Percentiles rank a stretch among this genome's conserved stretches.
Conservation (phyloP, 1,284 basidiomycete species). For the Tranzscheliella williamsii region DNA sequence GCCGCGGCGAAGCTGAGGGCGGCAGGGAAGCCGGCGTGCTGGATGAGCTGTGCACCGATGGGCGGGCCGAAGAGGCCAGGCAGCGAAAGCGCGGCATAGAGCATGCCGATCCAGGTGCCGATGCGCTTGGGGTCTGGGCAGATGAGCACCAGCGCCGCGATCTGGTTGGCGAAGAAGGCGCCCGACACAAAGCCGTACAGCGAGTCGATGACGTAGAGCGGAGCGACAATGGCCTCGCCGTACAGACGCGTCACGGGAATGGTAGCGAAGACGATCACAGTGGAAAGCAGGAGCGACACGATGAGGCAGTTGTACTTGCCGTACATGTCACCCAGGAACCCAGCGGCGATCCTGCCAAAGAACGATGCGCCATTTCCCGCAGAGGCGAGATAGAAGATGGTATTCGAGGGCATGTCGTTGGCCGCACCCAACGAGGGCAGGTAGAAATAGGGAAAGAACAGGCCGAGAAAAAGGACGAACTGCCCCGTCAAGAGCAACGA, state of each 20-base stretch:
- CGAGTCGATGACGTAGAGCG: conserved; percentile 4
- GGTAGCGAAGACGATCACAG: conserved; percentile 7
- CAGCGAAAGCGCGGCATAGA: conserved; percentile 8
- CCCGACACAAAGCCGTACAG: conserved; percentile 8
- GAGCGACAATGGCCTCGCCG: conserved; percentile 3
- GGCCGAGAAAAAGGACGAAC: conserved; percentile 14
- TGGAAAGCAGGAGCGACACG: conserved; percentile 1
- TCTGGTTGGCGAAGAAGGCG: conserved; percentile 10
- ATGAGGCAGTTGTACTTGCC: conserved; percentile 10
- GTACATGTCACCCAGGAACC: conserved; percentile 5
- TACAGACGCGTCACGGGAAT: conserved; percentile 3
- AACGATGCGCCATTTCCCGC: conserved; percentile 10
- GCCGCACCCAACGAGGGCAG: conserved; percentile 6
- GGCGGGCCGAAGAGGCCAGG: conserved; percentile 13
- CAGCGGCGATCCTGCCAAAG: conserved; percentile 5
- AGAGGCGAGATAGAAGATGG: conserved; percentile 12
- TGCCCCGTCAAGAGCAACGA: conserved; percentile 5
- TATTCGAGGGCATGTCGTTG: conserved; percentile 4
- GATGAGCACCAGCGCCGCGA: conserved; percentile 5
- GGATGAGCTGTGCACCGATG: conserved; percentile 6
- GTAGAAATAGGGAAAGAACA: conserved; percentile 11
- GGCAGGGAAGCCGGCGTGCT: conserved; percentile 5
- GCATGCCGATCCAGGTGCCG: conserved; percentile 17
- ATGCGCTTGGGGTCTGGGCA: conserved; percentile 6
- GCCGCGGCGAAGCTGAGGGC: conserved; percentile 5